Conservation (phyloP, 108 stramenopile species). For the Nitzschia inconspicua region DNA sequence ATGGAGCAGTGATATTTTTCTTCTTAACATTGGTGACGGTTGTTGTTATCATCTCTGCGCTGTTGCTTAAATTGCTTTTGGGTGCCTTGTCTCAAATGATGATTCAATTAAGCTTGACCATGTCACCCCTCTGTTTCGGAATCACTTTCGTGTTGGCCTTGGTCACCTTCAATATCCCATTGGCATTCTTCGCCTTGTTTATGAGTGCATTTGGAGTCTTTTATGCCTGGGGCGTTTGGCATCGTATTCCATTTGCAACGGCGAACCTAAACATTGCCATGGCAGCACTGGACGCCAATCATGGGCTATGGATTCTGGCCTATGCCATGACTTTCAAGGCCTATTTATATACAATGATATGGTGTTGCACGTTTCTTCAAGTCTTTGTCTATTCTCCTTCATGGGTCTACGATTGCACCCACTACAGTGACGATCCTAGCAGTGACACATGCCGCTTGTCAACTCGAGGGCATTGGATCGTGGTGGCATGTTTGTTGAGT, state of each 20-base stretch:
- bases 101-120: constrained; percentile 34
- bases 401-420: constrained; percentile 14
- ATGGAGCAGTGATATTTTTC: background rate
- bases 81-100: constrained; percentile 20
- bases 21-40: constrained; percentile 12
- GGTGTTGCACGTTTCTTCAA: constrained; percentile 29
- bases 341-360: constrained; percentile 34
- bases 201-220: constrained; percentile 10
- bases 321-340: constrained; percentile 25
- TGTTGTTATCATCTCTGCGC: constrained; percentile 7
- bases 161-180: constrained; percentile 3
- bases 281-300: constrained; percentile 37
- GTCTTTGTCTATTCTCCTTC: background rate
- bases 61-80: constrained; percentile 9
- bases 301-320: constrained; percentile 51
- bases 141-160: constrained; percentile 7
- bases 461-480: constrained; percentile 6
- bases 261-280: constrained; percentile 57
- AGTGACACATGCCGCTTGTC: constrained; percentile 2
- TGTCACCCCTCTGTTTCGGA: constrained; percentile 10
- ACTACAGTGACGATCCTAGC: background rate
- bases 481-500: constrained; percentile 42
- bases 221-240: constrained; percentile 36
- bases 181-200: constrained; percentile 14
- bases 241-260: constrained; percentile 72